These are phyloP conservation scores for Nicotiana tabacum DNA, from an alignment of 257 asterid genomes.

Conservation along the genomic window DNA sequence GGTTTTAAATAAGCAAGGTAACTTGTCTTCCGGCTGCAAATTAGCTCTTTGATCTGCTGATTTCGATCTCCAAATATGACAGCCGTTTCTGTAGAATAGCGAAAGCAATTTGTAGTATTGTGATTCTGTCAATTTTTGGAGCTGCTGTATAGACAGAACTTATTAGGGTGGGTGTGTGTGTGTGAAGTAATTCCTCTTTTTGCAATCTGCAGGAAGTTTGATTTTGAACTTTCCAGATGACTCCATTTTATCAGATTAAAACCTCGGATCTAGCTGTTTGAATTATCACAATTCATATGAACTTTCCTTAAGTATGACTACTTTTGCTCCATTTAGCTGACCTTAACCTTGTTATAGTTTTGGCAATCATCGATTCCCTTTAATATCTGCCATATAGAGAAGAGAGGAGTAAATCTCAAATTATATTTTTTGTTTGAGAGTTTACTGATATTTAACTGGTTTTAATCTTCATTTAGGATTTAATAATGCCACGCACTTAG, in stretches of 20 bases:
- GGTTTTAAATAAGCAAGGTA: slow-evolving; percentile 13
- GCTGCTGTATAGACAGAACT: neutral
- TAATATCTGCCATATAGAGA: neutral
- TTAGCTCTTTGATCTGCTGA: neutral
- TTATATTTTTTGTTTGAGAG: neutral
- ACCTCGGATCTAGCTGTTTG: slow-evolving; percentile 5
- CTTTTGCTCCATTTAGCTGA: neutral
- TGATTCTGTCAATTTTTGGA: neutral
- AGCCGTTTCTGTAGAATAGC: neutral
- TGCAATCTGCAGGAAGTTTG: neutral
- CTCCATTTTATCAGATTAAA: neutral
- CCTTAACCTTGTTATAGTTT: neutral
- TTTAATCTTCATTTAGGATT: neutral
- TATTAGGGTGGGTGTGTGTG: neutral
- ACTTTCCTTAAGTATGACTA: neutral
- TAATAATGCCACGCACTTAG: neutral
- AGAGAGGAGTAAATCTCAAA: neutral
- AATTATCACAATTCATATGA: neutral
- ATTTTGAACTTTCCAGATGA: neutral
- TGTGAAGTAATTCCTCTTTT: neutral
- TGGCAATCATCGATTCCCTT: neutral
- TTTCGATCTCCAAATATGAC: neutral
- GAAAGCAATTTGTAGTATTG: neutral
- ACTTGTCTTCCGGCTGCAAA: neutral
- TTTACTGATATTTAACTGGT: neutral